Evolutionary conservation across 768 basidiomycete species (phyloP).

Genomic region (Termitomyces sp.): DNA sequence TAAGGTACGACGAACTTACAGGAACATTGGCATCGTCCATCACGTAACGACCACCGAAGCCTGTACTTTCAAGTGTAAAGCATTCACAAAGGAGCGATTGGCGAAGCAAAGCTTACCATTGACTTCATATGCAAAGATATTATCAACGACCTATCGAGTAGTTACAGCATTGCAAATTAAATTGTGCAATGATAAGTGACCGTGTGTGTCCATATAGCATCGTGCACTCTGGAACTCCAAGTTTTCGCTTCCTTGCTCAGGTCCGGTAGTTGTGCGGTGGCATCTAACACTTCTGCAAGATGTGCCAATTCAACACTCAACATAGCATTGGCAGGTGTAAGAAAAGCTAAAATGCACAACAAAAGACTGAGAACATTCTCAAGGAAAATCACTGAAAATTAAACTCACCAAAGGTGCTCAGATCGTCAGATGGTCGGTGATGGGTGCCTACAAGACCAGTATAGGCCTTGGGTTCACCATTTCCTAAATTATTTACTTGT

Average conservation of each 20-base stretch:
- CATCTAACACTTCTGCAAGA: slow-evolving; percentile 54
- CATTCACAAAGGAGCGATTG: background rate
- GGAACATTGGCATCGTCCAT: slow-evolving; percentile 89
- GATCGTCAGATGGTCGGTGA: slow-evolving; percentile 72
- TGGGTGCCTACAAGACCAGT: slow-evolving; percentile 75
- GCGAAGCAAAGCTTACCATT: slow-evolving; percentile 40
- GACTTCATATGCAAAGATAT: slow-evolving; percentile 72
- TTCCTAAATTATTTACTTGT: slow-evolving; percentile 59
- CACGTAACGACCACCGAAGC: slow-evolving; percentile 64
- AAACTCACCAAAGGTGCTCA: slow-evolving; percentile 55
- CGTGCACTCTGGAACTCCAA: slow-evolving; percentile 52
- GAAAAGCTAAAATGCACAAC: slow-evolving; percentile 43
- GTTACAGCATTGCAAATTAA: background rate
- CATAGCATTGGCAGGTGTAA: slow-evolving; percentile 81
- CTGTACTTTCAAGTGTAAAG: slow-evolving; percentile 21
- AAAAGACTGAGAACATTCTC: background rate
- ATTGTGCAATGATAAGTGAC: slow-evolving; percentile 25
- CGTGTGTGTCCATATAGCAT: slow-evolving; percentile 59
- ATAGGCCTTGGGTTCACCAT: slow-evolving; percentile 70
- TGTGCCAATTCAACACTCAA: slow-evolving; percentile 65
- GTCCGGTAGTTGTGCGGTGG: slow-evolving; percentile 37
- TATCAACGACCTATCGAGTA: slow-evolving; percentile 45
- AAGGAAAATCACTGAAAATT: background rate
- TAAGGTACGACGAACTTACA: slow-evolving; percentile 30
- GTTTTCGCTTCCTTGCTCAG: slow-evolving; percentile 46